Base-by-base conservation (phyloP, 768 basidiomycete species). In the Royoungia palumana region DNA sequence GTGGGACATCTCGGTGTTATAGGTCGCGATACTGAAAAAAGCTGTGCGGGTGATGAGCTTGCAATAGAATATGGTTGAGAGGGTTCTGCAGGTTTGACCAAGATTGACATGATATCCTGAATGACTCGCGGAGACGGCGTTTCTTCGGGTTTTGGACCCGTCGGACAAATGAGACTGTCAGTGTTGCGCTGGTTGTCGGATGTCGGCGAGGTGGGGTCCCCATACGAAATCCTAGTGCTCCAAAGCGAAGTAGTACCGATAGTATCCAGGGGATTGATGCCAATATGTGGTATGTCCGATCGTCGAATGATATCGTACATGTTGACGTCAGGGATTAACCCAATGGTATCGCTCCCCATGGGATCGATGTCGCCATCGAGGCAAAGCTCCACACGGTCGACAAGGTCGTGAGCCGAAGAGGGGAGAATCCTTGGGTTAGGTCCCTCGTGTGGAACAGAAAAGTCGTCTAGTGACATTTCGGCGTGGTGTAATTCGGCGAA, bases 241-340 rank as follows among this genome's bases (percentile, higher is more conserved):
- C 41, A 38, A 19, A 46, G 41, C 4, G 56, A 22, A n/a, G 41
- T 24, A 34, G 17, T 28, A 49, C 56, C 19, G 49, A 72, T 61
- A 24, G 73, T 68, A 27, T 74, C 70, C 27, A 69, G 51, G 19
- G 77, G 76, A 55, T 78, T 69, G 41, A 79, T 63, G 24, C 71
- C 65, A 6, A 53, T 35, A 34, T 51, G 47, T 25, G 57, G 56
- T 4, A 50, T 28, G 8, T 60, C 55, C 22, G 48, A 49, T 16
- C 51, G 45, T 21, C 58, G 48, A 39, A 59, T 52, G 6, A 36
- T 44, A 20, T 66, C 58, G 47, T 66, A 69, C 65, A 70, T 67
- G 36, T 74, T 74, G 21, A 71, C 53, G 40, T 67, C 66, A 49
- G 67, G 66, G 3, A 69, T 59, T 6, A 67, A 53, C 27, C 66